Evolutionary conservation across 73 alveolate genomes (phyloP), one percentile per base, ranked within the genome.

Genomic region (Uronychia binucleata): DNA sequence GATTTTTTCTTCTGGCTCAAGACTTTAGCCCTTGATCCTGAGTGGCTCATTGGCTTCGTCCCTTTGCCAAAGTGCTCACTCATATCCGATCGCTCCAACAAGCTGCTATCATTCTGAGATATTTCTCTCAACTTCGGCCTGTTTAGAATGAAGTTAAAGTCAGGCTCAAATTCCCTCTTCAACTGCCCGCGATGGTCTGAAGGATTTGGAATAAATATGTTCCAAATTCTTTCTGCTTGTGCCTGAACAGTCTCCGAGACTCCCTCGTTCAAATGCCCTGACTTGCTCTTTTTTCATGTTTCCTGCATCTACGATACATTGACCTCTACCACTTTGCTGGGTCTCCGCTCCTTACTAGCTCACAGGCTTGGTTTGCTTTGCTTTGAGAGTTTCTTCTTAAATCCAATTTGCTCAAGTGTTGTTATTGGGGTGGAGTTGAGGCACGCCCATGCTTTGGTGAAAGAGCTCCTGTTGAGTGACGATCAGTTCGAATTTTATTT

Each of bases 371-470:
- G 67, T 46, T 19, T 19, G 67, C 5, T 46, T 19, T 46, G 5
- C 67, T 46, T 19, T 46, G 67, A 11, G 67, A 11, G 5, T 19
- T 46, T 5, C 67, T 46, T 46, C 67, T 46, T 46, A 46, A 46
- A 46, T 19, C 67, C 5, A 46, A 46, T 46, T 11, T 46, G n/a
- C 19, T 46, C 67, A 5, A 46, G 19, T 11, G 67, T 46, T 11
- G 19, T 46, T 5, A 46, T 46, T 19, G 5, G 67, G 19, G 67
- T 46, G 5, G 67, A 46, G 19, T 46, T 46, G 5, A 46, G 19
- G 19, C 67, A 46, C n/a, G 67, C 67, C 67, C 67, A 46, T 46
- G 67, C n/a, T 46, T 46, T 46, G 67, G 5, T 78, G 85, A 34
- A 34, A 27, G 31, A 29, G 31, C n/a, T 8, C 26, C 26, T 67